Percentiles rank a stretch among this genome's conserved stretches.
These are phyloP conservation scores for Nicotiana sylvestris DNA, from an alignment of 257 asterid genomes.

Conservation along the genomic window DNA sequence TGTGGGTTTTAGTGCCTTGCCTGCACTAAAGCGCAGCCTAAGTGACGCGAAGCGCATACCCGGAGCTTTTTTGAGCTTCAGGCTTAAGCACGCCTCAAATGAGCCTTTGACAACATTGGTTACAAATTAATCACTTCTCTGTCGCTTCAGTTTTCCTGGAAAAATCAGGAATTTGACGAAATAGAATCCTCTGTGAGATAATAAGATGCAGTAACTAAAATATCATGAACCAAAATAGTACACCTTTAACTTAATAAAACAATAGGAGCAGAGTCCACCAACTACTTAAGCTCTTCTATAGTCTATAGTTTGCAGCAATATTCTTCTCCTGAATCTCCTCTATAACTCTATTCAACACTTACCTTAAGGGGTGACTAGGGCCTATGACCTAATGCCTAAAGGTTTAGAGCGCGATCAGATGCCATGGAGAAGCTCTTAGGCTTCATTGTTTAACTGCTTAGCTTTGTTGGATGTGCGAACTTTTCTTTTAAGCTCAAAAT, in stretches of 20 bases:
- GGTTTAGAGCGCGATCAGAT: neutral
- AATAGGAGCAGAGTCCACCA: neutral
- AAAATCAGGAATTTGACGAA: constrained; percentile 8
- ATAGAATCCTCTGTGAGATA: neutral
- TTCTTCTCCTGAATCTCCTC: neutral
- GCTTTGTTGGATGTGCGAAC: neutral
- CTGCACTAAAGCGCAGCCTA: no score
- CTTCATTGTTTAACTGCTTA: neutral
- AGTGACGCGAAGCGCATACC: no score
- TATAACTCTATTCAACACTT: neutral
- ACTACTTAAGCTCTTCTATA: neutral
- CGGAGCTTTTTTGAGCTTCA: no score
- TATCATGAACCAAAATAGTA: neutral
- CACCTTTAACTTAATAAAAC: neutral
- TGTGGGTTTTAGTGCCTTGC: no score
- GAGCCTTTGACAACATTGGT: neutral
- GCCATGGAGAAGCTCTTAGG: neutral
- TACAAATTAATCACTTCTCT: neutral
- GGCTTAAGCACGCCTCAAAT: no score
- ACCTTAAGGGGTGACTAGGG: neutral
- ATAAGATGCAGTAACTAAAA: neutral
- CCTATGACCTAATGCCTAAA: neutral
- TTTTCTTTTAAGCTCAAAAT: neutral
- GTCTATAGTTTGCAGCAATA: neutral
- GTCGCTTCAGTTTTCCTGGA: neutral